Base-by-base conservation (phyloP, 306 rosid genomes). In the Ammopiptanthus mongolicus region DNA sequence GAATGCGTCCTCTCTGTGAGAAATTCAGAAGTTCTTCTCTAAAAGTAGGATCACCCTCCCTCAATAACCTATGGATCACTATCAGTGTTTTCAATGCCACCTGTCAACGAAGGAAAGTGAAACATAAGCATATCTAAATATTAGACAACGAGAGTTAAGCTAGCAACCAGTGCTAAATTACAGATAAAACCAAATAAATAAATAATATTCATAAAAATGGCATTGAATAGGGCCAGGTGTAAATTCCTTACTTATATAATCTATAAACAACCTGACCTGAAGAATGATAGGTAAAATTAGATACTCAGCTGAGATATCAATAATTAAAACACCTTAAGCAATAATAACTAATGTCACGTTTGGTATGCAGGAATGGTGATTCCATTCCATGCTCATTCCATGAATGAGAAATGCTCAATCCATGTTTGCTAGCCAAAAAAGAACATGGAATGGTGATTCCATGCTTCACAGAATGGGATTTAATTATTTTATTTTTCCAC, bases 41-140 rank as follows among this genome's bases (percentile, higher is more conserved):
- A 66, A 92, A 91, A 67, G 98, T 92, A 39, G 97, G 98, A 82
- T 96, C 99, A 28, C 98, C 96, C 87, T 96, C 99, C 86, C 99
- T 90, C 82, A 92, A 86, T 81, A 90, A 77, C 87, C 99, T 87
- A 80, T 96, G 99, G 79, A 96, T 85, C 65, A 90, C 99, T 66
- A 96, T 82, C 51, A 96, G 75, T 42, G 98, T 89, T 89, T 96
- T 96, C 56, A 96, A 79, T 23, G 99, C 99, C 59, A 96, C 99
- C 99, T 96, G 89, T 58, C 42, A 82, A 73, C 18, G 28, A 73
- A 23, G 18, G 33, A 28, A 48, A 66, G 25, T 63, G 58, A 68
- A 57, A 65, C 28, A 57, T 34, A 57, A 47, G 41, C 36, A 71
- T 9, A 52, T 50, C 48, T 44, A 65, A 22, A 57, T 61, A 36